Conservation (phyloP, 2,329 filamentous ascomycete species). For the Phialocephala subalpina region DNA sequence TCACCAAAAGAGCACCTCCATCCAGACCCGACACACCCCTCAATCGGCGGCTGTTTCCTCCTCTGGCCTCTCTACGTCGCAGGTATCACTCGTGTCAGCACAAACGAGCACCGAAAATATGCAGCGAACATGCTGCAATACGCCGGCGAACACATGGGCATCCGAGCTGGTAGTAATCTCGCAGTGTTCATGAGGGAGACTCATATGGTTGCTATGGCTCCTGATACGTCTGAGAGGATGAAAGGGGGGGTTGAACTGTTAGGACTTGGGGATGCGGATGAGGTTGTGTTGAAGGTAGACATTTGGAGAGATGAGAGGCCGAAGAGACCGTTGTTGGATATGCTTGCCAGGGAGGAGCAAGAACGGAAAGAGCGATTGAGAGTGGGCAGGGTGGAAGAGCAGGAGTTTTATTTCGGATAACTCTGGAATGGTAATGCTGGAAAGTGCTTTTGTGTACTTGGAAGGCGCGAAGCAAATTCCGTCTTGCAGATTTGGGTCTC, state of each 20-base stretch:
- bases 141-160: slow-evolving; percentile 61
- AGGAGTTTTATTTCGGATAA: too few relatives aligned
- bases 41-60: slow-evolving; percentile 31
- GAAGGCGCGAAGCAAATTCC: too few relatives aligned
- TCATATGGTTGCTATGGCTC: too few relatives aligned
- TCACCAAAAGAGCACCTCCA: not conserved
- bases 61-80: slow-evolving; percentile 34
- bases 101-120: slow-evolving; percentile 1
- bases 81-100: slow-evolving; percentile 19
- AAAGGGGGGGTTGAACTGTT: not conserved
- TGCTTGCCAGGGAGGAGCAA: slow-evolving; percentile 9
- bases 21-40: slow-evolving; percentile 13
- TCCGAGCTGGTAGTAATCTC: slow-evolving; percentile 62
- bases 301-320: not conserved
- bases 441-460: too few relatives aligned
- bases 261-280: too few relatives aligned
- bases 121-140: slow-evolving; percentile 50
- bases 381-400: not conserved
- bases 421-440: too few relatives aligned
- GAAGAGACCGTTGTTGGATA: not conserved
- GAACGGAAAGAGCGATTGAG: slow-evolving; percentile 2
- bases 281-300: not conserved
- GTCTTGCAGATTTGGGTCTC: too few relatives aligned
- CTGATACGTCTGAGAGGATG: not conserved
- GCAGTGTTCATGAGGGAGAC: slow-evolving; percentile 36